Evolutionary conservation across 2,329 filamentous ascomycete genomes (phyloP), one percentile per base, ranked within the genome.

Genomic region (Fusarium nanum): DNA sequence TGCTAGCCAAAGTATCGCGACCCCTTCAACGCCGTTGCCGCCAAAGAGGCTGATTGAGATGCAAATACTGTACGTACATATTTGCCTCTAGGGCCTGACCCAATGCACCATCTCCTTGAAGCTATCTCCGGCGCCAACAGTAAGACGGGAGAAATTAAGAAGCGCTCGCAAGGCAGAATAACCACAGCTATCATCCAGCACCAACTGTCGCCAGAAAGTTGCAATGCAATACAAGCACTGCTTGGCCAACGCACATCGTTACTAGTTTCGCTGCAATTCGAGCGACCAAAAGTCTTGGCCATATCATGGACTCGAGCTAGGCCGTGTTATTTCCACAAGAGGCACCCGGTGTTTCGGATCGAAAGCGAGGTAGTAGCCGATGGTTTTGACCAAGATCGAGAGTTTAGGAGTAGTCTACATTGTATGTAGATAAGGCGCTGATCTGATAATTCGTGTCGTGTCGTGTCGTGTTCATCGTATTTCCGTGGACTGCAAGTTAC

Each of bases 221-320:
- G 32, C 28, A 41, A 41, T 27, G 18, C 32, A 25, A 48, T 59
- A 30, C 59, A 23, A 40, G 20, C 7, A 53, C 25, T 60, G 25
- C 60, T 66, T 66, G 61, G 63, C 58, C 41, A 52, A 32, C 23
- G 63, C 49, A 27, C 18, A 71, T 68, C 67, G 44, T 44, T 68
- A 20, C 67, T 59, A 25, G 44, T 59, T 57, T 47, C 11, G 64
- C 47, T 28, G 42, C 44, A 54, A 41, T 23, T 59, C 67, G 49
- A 68, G 54, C 61, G 52, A 45, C 48, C 46, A 67, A 58, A 46
- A 42, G 54, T 47, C 67, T 71, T 70, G 67, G 67, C 62, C 50
- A 45, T 69, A 66, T 67, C 62, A 61, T 66, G 42, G 61, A 61
- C 49, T 65, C 28, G 42, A 55, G 46, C 42, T 49, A 28, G 20